A percentile compares a stretch with the other conserved stretches of the same genome.
Conservation (phyloP, 2,329 filamentous ascomycete species). For the Hymenoscyphus fructigenus region DNA sequence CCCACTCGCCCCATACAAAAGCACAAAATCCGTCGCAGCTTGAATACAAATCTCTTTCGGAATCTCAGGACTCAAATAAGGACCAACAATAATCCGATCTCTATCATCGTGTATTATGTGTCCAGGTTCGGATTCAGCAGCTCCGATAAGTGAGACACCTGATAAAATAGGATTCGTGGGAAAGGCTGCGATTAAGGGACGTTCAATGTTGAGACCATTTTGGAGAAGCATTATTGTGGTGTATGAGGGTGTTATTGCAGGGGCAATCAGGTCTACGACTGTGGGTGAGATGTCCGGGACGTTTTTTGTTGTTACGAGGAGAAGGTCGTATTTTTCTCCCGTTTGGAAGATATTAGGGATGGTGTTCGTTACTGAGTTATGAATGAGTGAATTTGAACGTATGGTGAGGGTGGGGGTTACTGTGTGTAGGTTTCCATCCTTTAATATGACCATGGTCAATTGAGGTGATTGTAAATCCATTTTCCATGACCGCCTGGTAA, state of each 20-base stretch:
- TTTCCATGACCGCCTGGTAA: conserved; percentile 24
- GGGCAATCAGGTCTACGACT: conserved; percentile 25
- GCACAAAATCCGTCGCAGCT: conserved; percentile 25
- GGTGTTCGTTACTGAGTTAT: conserved; percentile 8
- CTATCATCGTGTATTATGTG: conserved; percentile 28
- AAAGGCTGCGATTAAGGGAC: conserved; percentile 27
- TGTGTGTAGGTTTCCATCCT: conserved; percentile 27
- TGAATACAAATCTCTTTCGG: conserved; percentile 10
- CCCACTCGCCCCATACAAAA: conserved; percentile 26
- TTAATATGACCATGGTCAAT: conserved; percentile 28
- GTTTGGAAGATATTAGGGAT: conserved; percentile 17
- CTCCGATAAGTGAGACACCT: conserved; percentile 30
- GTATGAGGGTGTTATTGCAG: conserved; percentile 28
- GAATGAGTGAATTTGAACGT: neutral
- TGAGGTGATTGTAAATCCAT: conserved; percentile 30
- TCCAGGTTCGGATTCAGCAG: conserved; percentile 24
- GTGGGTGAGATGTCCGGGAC: conserved; percentile 38
- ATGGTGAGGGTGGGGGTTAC: conserved; percentile 7
- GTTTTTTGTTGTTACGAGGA: conserved; percentile 32
- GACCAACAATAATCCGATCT: conserved; percentile 26
- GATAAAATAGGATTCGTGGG: conserved; percentile 29
- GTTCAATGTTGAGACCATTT: conserved; percentile 34
- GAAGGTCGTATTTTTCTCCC: conserved; percentile 25
- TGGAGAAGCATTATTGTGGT: conserved; percentile 30
- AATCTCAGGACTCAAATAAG: conserved; percentile 23